Evolutionary conservation across 176 grass and related monocot species (phyloP).

Genomic region (Melocanna baccifera): DNA sequence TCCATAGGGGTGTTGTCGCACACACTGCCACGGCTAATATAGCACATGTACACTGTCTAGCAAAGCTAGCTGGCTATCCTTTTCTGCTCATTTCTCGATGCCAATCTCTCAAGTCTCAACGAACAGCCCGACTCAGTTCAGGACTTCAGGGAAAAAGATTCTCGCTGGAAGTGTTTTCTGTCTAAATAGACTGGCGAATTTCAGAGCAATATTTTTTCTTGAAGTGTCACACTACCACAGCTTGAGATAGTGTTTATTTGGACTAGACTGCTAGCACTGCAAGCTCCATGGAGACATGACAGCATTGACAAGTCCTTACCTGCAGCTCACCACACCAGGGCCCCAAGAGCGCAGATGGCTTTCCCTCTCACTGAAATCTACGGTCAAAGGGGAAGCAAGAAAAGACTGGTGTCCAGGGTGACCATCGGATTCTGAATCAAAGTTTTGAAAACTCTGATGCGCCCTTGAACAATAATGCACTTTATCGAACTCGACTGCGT

Average conservation of each 20-base stretch:
- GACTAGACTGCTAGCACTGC: neutral
- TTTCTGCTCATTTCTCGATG: conserved; percentile 36
- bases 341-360: neutral
- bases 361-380: neutral
- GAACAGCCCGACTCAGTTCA: neutral
- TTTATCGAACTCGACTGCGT: neutral
- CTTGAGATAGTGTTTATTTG: neutral
- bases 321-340: neutral
- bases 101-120: conserved; percentile 19
- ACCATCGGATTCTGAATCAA: conserved; percentile 43
- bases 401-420: conserved; percentile 32
- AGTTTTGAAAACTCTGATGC: neutral
- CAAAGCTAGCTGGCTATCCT: conserved; percentile 1
- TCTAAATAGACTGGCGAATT: neutral
- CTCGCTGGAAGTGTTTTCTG: neutral
- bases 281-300: neutral
- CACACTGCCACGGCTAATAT: neutral
- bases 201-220: neutral
- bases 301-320: conserved; percentile 8
- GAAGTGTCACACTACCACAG: neutral
- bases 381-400: conserved; percentile 56
- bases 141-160: conserved; percentile 34
- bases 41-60: conserved; percentile 3
- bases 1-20: neutral
- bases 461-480: conserved; percentile 30